Conservation (phyloP, 345 rosid species). For the Aegle marmelos region DNA sequence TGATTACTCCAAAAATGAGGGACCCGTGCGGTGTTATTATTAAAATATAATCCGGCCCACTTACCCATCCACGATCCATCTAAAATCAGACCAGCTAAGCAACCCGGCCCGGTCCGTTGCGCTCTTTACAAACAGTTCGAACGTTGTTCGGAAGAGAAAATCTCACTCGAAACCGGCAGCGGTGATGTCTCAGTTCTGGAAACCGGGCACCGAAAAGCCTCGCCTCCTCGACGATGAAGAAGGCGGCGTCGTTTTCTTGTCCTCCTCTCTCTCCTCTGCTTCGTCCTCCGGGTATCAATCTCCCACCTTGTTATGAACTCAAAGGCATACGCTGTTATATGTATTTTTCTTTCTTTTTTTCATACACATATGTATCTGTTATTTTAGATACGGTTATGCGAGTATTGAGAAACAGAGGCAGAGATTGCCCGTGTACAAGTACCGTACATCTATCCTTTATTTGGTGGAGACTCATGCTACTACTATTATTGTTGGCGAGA, state of each 20-base stretch:
- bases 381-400: constrained; percentile 54
- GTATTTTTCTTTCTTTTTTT: neutral
- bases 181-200: constrained; percentile 74
- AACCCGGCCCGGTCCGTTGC: neutral
- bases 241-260: constrained; percentile 75
- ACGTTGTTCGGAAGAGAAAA: neutral
- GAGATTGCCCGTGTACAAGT: constrained; percentile 86
- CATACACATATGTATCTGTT: neutral
- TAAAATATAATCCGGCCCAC: neutral
- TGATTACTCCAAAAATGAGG: too few relatives aligned
- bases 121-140: neutral
- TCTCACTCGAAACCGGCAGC: neutral
- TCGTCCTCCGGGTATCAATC: constrained; percentile 55
- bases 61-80: neutral
- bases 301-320: neutral
- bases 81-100: neutral
- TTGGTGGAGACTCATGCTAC: constrained; percentile 89
- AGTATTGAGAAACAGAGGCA: constrained; percentile 84
- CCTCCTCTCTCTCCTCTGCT: constrained; percentile 54
- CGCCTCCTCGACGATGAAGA: constrained; percentile 87
- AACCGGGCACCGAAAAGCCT: constrained; percentile 88
- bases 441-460: constrained; percentile 73
- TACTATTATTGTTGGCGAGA: constrained; percentile 91
- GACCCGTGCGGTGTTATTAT: too few relatives aligned
- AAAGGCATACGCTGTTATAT: neutral